A percentile compares a stretch with the other conserved stretches of the same genome.
Conservation (phyloP, 192 early-diverging fungal genomes). For the Mortierella antarctica region DNA sequence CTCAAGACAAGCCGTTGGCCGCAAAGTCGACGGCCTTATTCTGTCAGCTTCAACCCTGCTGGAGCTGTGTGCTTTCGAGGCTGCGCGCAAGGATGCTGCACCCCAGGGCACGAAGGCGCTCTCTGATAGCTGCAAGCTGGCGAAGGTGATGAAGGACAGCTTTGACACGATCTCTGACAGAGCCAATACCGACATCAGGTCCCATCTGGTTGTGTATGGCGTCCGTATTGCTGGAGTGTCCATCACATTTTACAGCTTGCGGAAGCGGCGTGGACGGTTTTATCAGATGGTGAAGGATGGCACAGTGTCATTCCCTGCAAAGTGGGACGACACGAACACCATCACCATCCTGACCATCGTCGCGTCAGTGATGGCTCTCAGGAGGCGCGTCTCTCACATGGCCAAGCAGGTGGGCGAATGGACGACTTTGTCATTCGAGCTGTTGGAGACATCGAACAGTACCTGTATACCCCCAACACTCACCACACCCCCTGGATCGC, state of each 20-base stretch:
- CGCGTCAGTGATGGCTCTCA: conserved; percentile 4
- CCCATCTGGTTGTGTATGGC: not conserved
- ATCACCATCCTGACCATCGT: conserved; percentile 2
- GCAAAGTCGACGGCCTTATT: conserved; percentile 8
- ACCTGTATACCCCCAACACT: not conserved
- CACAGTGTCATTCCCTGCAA: not conserved
- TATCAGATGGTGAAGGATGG: conserved; percentile 1
- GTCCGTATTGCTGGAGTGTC: not conserved
- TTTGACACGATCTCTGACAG: not conserved
- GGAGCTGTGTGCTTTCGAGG: conserved; percentile 4
- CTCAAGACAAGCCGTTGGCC: conserved; percentile 6
- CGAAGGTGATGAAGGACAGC: conserved; percentile 13
- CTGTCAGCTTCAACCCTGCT: not conserved
- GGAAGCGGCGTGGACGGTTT: conserved; percentile 1
- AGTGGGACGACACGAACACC: not conserved
- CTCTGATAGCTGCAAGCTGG: conserved; percentile 3
- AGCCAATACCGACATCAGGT: not conserved
- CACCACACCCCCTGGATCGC: conserved; percentile 3
- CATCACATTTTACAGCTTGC: conserved; percentile 10
- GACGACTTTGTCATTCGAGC: conserved; percentile 1
- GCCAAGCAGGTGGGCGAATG: conserved; percentile 1
- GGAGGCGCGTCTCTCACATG: conserved; percentile 1
- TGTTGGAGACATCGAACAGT: not conserved
- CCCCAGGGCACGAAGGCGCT: conserved; percentile 5
- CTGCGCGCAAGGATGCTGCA: conserved; percentile 2